These are phyloP conservation scores for Moesziomyces globuligerus DNA, from an alignment of 1,284 basidiomycete genomes.

Conservation along the genomic window DNA sequence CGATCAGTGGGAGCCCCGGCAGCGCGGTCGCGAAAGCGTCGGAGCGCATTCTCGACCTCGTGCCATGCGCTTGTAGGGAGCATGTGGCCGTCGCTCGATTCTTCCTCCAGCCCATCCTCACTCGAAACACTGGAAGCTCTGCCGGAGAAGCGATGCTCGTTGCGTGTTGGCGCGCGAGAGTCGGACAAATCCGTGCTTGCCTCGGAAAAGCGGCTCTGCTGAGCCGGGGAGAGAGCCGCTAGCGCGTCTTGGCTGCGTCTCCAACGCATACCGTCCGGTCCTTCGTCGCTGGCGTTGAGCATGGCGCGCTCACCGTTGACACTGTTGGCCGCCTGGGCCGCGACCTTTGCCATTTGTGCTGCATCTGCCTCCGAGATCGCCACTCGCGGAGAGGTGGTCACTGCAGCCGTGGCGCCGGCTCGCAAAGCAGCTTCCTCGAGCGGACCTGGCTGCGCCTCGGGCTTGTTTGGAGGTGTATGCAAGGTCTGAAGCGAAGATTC, in stretches of 20 bases:
- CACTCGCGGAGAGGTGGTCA: conserved; percentile 5
- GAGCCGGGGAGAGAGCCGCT: conserved; percentile 24
- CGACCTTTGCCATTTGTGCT: neutral
- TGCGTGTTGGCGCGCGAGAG: conserved; percentile 36
- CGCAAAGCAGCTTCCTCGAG: conserved; percentile 32
- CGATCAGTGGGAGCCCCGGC: conserved; percentile 38
- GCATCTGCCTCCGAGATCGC: neutral
- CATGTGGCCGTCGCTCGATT: conserved; percentile 45
- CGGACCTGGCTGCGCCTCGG: conserved; percentile 26
- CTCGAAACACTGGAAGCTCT: conserved; percentile 35
- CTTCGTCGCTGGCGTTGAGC: conserved; percentile 15
- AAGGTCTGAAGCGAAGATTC: conserved; percentile 34
- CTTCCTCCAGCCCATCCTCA: conserved; percentile 34
- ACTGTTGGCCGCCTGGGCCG: conserved; percentile 5
- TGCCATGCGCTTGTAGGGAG: conserved; percentile 59
- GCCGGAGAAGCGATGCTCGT: conserved; percentile 36
- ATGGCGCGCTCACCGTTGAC: conserved; percentile 30
- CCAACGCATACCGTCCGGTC: conserved; percentile 12
- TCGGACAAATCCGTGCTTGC: conserved; percentile 46
- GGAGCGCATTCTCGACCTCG: conserved; percentile 57
- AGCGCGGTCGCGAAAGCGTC: conserved; percentile 47
- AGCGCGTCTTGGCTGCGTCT: conserved; percentile 25
- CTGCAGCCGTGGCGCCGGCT: conserved; percentile 30
- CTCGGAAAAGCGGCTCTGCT: conserved; percentile 50
- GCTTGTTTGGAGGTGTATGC: conserved; percentile 30